These are phyloP conservation scores for Xylona heveae DNA, from an alignment of 495 filamentous ascomycete species.

Conservation along the genomic window DNA sequence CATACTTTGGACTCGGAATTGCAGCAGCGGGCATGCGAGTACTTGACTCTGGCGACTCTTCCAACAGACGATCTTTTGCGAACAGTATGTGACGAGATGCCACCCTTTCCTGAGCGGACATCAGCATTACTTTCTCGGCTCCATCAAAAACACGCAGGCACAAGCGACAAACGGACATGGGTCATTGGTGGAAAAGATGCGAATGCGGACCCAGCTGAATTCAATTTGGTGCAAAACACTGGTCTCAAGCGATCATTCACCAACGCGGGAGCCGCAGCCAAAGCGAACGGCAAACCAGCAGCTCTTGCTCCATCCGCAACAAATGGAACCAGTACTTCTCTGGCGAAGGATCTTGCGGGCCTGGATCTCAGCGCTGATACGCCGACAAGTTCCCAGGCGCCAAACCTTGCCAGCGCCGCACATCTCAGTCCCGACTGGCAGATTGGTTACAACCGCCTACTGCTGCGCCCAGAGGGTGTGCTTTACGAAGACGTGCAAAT, in stretches of 20 bases:
- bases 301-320: conserved; percentile 17
- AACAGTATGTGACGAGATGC: conserved; percentile 98
- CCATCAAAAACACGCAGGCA: conserved; percentile 78
- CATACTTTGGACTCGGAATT: conserved; percentile 89
- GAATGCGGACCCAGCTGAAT: conserved; percentile 59
- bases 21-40: conserved; percentile 93
- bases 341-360: conserved; percentile 47
- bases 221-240: conserved; percentile 60
- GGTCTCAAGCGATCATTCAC: conserved; percentile 75
- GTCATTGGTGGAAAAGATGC: conserved; percentile 87
- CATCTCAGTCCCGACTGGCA: conserved; percentile 94
- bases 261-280: conserved; percentile 13
- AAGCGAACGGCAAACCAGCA: conserved; percentile 12
- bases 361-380: conserved; percentile 49
- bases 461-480: conserved; percentile 62
- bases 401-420: conserved; percentile 78
- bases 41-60: conserved; percentile 66
- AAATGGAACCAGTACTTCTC: conserved; percentile 24
- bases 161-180: conserved; percentile 90
- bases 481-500: conserved; percentile 91
- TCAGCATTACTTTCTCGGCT: conserved; percentile 81
- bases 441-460: conserved; percentile 65
- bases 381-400: no score
- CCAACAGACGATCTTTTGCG: conserved; percentile 82
- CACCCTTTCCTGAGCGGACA: conserved; percentile 85